Evolutionary conservation across 495 filamentous ascomycete genomes (phyloP).

Genomic region (Aspergillus baeticus): DNA sequence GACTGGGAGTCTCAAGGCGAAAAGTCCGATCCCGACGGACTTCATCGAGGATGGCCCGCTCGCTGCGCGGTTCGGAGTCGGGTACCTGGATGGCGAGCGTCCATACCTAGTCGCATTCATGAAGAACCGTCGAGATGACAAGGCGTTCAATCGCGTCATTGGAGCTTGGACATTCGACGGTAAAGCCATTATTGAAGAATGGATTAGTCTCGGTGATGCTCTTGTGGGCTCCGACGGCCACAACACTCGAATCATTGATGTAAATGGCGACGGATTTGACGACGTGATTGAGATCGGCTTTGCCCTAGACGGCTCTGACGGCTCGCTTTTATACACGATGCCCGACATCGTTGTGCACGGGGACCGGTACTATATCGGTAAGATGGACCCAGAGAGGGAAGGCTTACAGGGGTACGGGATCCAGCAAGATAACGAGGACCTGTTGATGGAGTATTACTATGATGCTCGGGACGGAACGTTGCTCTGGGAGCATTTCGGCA

Average conservation of each 20-base stretch:
- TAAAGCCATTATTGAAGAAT: not conserved
- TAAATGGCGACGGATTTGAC: conserved; percentile 8
- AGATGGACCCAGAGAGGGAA: conserved; percentile 5
- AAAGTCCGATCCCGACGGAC: not conserved
- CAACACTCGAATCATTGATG: conserved; percentile 11
- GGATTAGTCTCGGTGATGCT: not conserved
- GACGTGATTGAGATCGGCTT: conserved; percentile 12
- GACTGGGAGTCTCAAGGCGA: not conserved
- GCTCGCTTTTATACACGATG: not conserved
- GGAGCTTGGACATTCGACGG: not conserved
- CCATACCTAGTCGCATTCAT: conserved; percentile 4
- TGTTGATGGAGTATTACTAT: conserved; percentile 7
- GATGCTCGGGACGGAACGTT: not conserved
- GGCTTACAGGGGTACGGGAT: conserved; percentile 8
- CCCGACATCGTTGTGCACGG: not conserved
- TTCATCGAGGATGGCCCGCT: conserved; percentile 9
- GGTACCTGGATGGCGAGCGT: conserved; percentile 3
- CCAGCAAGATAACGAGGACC: conserved; percentile 2
- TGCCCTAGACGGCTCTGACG: conserved; percentile 2
- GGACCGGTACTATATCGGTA: conserved; percentile 3
- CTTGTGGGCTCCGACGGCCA: conserved; percentile 2
- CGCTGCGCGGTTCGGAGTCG: conserved; percentile 1
- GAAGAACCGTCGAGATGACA: not conserved
- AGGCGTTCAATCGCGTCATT: not conserved
- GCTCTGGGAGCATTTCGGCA: conserved; percentile 3